Base-by-base conservation (phyloP, 140 eudicot genomes). In the Senecio squalidus region DNA sequence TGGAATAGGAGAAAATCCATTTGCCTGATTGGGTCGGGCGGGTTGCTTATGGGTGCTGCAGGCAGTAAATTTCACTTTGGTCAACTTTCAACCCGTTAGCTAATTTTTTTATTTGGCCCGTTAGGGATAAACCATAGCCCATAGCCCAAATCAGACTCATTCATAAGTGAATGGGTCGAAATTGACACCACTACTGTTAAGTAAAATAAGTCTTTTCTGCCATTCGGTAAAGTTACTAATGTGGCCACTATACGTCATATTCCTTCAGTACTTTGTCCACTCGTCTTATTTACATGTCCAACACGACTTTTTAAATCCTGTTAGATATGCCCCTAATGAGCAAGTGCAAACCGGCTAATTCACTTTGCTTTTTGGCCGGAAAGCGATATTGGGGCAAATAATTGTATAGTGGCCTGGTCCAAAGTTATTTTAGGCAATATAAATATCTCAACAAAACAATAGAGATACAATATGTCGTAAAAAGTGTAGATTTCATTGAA, bases 91-190 rank as follows among this genome's bases (percentile, higher is more conserved):
- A 33, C 21, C 9, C 1, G 1, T 58, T 29, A 23, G 26, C 24
- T 30, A 14, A n/a, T n/a, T 40, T 11, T 40, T 40, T 40, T n/a
- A 60, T 41, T 39, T 59, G 66, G n/a, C 27, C 6, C 11, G 11
- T 15, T 41, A 40, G 66, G 26, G 39, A 25, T 40, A 41, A 59
- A 25, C 16, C 54, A 60, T 41, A 44, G 17, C 24, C 51, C 51
- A 44, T 15, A 44, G 16, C 0, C n/a, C n/a, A n/a, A n/a, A n/a
- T n/a, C n/a, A n/a, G 26, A 60, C 40, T 30, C 48, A 13, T 20
- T 33, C 44, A 33, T 21, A 23, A 58, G 51, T 23, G 39, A 31
- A 11, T 3, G 28, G 21, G 39, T 51, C 15, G 58, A 14, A 52
- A 52, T 26, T 26, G 58, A n/a, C 44, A n/a, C 44, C 11, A 10